Percentiles rank a stretch among this genome's conserved stretches.
Evolutionary conservation across 208 protist species (phyloP).

Genomic region (Crithidia expoeki): DNA sequence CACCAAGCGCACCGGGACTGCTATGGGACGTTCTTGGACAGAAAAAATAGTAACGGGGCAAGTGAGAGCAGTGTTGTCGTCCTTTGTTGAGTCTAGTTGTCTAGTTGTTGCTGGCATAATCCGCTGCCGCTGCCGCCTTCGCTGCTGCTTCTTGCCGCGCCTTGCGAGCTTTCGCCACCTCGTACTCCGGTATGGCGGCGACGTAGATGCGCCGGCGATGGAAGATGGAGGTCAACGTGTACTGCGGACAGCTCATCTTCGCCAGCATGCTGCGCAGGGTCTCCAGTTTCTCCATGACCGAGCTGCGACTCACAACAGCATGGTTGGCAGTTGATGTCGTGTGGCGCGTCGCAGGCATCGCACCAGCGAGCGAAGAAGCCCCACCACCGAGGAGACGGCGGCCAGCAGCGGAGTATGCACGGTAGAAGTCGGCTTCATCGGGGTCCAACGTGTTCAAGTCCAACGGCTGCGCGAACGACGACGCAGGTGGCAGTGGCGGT

Average conservation of each 20-base stretch:
- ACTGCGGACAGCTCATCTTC: constrained; percentile 84
- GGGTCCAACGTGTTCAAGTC: constrained; percentile 30
- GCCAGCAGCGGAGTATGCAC: constrained; percentile 59
- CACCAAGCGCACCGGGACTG: too few species aligned
- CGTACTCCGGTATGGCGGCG: constrained; percentile 80
- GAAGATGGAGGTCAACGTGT: constrained; percentile 79
- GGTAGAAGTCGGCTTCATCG: constrained; percentile 82
- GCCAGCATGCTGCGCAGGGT: constrained; percentile 63
- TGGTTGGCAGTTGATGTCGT: neutral
- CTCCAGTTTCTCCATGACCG: constrained; percentile 45
- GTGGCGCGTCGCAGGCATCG: constrained; percentile 6
- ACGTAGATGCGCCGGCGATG: constrained; percentile 70
- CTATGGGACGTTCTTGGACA: neutral
- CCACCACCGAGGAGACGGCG: constrained; percentile 20
- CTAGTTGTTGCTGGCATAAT: neutral
- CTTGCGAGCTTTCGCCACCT: constrained; percentile 61
- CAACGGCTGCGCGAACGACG: constrained; percentile 19
- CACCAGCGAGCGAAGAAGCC: constrained; percentile 7
- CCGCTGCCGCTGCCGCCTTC: neutral
- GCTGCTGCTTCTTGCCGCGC: constrained; percentile 11
- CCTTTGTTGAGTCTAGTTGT: too few species aligned
- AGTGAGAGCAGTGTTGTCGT: neutral
- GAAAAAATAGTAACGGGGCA: neutral
- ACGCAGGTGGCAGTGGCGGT: neutral
- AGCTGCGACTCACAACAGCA: constrained; percentile 19